Base-by-base conservation (phyloP, 495 filamentous ascomycete species). In the Aspergillus carlsbadensis region DNA sequence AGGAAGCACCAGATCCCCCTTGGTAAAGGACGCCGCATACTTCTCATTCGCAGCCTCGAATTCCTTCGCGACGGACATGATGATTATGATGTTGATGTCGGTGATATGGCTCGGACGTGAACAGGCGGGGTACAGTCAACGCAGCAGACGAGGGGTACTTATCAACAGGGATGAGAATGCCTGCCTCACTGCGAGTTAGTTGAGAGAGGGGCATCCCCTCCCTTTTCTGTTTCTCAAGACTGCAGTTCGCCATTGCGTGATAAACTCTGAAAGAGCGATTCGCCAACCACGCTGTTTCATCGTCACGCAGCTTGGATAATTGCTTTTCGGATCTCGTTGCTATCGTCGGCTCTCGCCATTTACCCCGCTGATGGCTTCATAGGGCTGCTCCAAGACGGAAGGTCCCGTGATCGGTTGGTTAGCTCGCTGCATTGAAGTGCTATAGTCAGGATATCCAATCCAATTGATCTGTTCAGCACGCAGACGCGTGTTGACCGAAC, bases 1-100 rank as follows among this genome's bases (percentile, higher is more conserved):
- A 1, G 88, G 88, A 6, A 91, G 79, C n/a, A 81, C 74, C 0
- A 93, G 78, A 45, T 84, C 43, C 13, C 87, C 87, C 44, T 88
- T 69, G 13, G 70, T 81, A 65, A 92, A 91, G 10, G 66, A 76
- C 14, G 79, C 66, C 0, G 78, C 80, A 65, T 92, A 92, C 18
- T 73, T 58, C 15, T 74, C 76, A 60, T 91, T 92, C 40, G 80
- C 68, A 0, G 65, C 59, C 57, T 72, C 69, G 45, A 70, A 48
- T 57, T 75, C 70, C 46, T 62, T 29, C 37, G 70, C 70, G 44
- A 70, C 65, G 33, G 67, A 67, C 71, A 72, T 73, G n/a, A 13
- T 24, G 42, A 45, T 8, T 29, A 29, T 8, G 8, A 29, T 8
- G 26, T 4, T 29, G 3, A 29, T 29, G 26, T 4, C 26, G 8